Percentiles rank a stretch among this genome's conserved stretches.
phyloP scores from a whole-genome alignment of 202 grass and related monocot genomes.

The Eragrostis tef region DNA sequence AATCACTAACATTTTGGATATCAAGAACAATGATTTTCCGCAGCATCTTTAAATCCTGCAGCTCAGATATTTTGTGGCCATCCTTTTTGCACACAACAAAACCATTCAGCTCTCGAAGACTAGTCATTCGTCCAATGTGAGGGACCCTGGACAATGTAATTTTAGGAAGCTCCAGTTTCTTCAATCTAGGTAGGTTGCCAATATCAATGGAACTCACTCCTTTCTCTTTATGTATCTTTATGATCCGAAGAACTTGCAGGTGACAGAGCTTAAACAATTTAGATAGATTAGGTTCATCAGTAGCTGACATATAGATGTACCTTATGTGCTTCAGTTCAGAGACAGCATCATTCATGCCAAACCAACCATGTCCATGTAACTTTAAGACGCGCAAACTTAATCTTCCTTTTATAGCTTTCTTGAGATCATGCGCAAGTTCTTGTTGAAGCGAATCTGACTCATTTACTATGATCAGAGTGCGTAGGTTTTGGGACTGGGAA shows the following conservation, averaged over 20 bases:
- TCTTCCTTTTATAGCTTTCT: slow-evolving; percentile 12
- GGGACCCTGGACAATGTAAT: slow-evolving; percentile 27
- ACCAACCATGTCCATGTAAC: background rate
- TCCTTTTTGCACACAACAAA: slow-evolving; percentile 35
- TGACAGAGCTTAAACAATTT: slow-evolving; percentile 49
- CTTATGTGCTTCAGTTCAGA: slow-evolving; percentile 31
- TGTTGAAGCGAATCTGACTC: background rate
- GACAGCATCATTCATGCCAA: slow-evolving; percentile 29
- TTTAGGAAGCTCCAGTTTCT: slow-evolving; percentile 44
- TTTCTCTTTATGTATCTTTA: slow-evolving; percentile 33
- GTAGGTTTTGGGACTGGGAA: slow-evolving; percentile 30
- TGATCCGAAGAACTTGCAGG: slow-evolving; percentile 36
- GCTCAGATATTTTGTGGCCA: slow-evolving; percentile 46
- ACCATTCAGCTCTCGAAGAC: slow-evolving; percentile 32
- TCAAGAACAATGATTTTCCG: slow-evolving; percentile 38
- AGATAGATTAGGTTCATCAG: slow-evolving; percentile 5
- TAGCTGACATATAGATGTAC: slow-evolving; percentile 25
- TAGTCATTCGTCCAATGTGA: slow-evolving; percentile 43
- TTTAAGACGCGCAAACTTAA: slow-evolving; percentile 32
- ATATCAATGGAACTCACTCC: background rate
- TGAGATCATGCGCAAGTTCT: background rate
- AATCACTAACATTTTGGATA: slow-evolving; percentile 42
- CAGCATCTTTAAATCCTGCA: slow-evolving; percentile 39
- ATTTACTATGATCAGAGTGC: slow-evolving; percentile 42
- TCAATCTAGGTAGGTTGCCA: slow-evolving; percentile 38